Conservation (phyloP, 2,329 filamentous ascomycete species). For the Pseudogymnoascus sp. region DNA sequence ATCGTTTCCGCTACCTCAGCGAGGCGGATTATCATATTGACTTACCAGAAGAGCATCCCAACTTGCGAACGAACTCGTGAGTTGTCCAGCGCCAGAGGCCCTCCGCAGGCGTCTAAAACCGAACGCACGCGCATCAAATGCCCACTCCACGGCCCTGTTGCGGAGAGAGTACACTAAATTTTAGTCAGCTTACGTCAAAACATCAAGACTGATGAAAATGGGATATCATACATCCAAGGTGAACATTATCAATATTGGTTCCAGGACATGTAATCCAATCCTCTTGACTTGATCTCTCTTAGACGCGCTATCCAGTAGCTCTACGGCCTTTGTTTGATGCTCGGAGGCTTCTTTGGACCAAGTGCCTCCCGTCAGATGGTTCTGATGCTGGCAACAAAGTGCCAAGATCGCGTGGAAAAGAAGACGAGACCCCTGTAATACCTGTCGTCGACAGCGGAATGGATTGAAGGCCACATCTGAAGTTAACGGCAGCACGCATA, state of each 20-base stretch:
- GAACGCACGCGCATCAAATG: slow-evolving; percentile 27
- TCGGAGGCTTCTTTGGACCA: slow-evolving; percentile 20
- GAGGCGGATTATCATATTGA: not conserved
- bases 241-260: slow-evolving; percentile 28
- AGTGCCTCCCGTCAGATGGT: slow-evolving; percentile 23
- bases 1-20: not conserved
- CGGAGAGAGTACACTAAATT: slow-evolving; percentile 29
- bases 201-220: not conserved
- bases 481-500: slow-evolving; percentile 30
- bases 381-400: slow-evolving; percentile 26
- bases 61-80: slow-evolving; percentile 26
- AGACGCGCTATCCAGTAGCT: slow-evolving; percentile 22
- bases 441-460: slow-evolving; percentile 25
- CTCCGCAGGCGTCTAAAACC: slow-evolving; percentile 14
- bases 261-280: slow-evolving; percentile 18
- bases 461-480: slow-evolving; percentile 29
- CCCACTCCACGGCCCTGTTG: slow-evolving; percentile 27
- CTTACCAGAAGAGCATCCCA: slow-evolving; percentile 28
- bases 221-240: slow-evolving; percentile 28
- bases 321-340: slow-evolving; percentile 22
- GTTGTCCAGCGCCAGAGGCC: slow-evolving; percentile 18
- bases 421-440: slow-evolving; percentile 23
- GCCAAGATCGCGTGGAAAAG: slow-evolving; percentile 30
- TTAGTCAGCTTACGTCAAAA: not conserved
- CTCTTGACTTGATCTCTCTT: slow-evolving; percentile 3